These are phyloP conservation scores for Kitagawia praeruptora DNA, from an alignment of 129 eudicot species.

Conservation along the genomic window DNA sequence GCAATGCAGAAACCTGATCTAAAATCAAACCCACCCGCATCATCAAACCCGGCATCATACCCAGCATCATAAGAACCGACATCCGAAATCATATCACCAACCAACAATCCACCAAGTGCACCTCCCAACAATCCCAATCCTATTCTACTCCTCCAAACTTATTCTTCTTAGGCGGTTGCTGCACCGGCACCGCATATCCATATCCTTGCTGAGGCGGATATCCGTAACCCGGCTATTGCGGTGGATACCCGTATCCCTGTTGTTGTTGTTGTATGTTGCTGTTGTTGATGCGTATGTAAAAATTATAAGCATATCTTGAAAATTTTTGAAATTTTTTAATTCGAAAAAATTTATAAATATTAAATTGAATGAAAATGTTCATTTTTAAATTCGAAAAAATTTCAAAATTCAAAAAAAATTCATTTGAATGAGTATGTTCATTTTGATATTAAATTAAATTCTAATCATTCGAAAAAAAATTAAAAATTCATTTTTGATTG, in stretches of 20 bases:
- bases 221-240: constrained; percentile 7
- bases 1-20: not conserved
- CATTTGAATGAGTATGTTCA: too few species aligned
- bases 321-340: too few species aligned
- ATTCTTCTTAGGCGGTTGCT: constrained; percentile 28
- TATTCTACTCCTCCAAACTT: constrained; percentile 24
- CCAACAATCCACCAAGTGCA: constrained; percentile 41
- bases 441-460: too few species aligned
- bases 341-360: too few species aligned
- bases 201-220: constrained; percentile 14
- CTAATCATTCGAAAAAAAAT: too few species aligned
- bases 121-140: constrained; percentile 53
- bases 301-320: too few species aligned
- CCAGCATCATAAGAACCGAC: constrained; percentile 17
- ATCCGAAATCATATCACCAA: constrained; percentile 41
- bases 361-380: too few species aligned
- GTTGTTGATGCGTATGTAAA: not conserved
- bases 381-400: too few species aligned
- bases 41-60: constrained; percentile 14
- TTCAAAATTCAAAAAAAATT: too few species aligned
- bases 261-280: not conserved
- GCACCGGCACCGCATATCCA: constrained; percentile 8
- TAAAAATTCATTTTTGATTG: too few species aligned
- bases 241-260: constrained; percentile 16
- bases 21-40: constrained; percentile 16